A percentile compares a stretch with the other conserved stretches of the same genome.
Conservation (phyloP, 164 flowering plant species). For the Vitis rupestris region DNA sequence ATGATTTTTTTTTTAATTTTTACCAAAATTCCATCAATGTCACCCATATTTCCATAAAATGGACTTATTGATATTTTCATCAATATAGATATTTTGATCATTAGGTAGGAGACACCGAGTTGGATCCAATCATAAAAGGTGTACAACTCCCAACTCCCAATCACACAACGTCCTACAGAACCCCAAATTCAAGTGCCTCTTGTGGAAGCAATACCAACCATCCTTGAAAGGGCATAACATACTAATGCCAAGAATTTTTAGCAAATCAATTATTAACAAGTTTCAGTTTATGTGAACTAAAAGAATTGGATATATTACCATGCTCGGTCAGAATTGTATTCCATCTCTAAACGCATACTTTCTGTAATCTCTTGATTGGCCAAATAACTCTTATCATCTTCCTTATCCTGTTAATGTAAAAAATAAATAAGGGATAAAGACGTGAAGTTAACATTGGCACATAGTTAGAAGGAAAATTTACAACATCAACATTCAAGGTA, state of each 20-base stretch:
- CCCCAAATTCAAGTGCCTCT: too few species aligned
- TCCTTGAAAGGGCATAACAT: neutral
- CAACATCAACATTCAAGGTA: too few species aligned
- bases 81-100: too few species aligned
- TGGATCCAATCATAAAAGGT: too few species aligned
- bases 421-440: neutral
- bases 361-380: slow-evolving; percentile 59
- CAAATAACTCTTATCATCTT: slow-evolving; percentile 22
- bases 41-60: too few species aligned
- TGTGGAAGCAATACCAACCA: neutral
- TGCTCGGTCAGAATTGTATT: slow-evolving; percentile 88
- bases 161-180: too few species aligned
- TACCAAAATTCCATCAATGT: too few species aligned
- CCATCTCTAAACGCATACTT: slow-evolving; percentile 87
- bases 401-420: slow-evolving; percentile 40
- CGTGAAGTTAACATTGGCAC: neutral
- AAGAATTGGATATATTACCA: slow-evolving; percentile 48
- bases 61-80: too few species aligned
- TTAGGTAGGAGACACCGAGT: too few species aligned
- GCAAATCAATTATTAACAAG: neutral
- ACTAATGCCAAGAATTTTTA: neutral
- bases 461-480: too few species aligned
- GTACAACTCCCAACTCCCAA: too few species aligned
- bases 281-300: neutral
- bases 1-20: too few species aligned